phyloP scores from a whole-genome alignment of 352 stramenopile genomes.

The Plasmopara viticola region DNA sequence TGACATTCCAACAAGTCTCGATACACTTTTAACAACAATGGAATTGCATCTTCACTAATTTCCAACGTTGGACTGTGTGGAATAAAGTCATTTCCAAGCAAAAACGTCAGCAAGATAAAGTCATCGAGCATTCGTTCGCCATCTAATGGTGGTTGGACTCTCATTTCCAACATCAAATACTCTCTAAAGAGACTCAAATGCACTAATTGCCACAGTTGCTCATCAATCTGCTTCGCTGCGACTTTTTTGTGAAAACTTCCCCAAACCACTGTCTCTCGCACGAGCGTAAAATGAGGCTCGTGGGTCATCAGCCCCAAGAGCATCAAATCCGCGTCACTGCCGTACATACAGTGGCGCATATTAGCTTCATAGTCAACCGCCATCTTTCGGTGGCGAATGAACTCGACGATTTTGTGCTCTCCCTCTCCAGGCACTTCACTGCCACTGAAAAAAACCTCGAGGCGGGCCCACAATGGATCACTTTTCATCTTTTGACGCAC shows the following conservation, averaged over 20 bases:
- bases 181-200: slow-evolving; percentile 95
- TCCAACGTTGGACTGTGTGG: slow-evolving; percentile 97
- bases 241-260: slow-evolving; percentile 49
- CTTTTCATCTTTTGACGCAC: slow-evolving; percentile 95
- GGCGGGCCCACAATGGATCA: slow-evolving; percentile 92
- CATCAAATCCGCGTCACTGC: slow-evolving; percentile 99
- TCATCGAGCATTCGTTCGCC: slow-evolving; percentile 98
- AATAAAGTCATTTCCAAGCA: slow-evolving; percentile 99
- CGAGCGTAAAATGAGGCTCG: slow-evolving; percentile 97
- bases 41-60: slow-evolving; percentile 97
- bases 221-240: slow-evolving; percentile 87
- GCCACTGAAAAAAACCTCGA: slow-evolving; percentile 96
- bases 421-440: slow-evolving; percentile 97
- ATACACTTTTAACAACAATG: slow-evolving; percentile 89
- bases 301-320: slow-evolving; percentile 97
- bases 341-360: slow-evolving; percentile 97
- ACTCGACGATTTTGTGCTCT: slow-evolving; percentile 99
- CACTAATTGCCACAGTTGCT: slow-evolving; percentile 96
- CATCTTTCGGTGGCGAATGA: slow-evolving; percentile 92
- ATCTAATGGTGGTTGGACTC: slow-evolving; percentile 40
- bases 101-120: slow-evolving; percentile 99
- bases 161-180: slow-evolving; percentile 97
- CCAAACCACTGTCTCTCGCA: slow-evolving; percentile 98
- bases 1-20: slow-evolving; percentile 83
- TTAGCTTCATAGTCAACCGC: slow-evolving; percentile 91